These are phyloP conservation scores for Trichosanthes truncata DNA, from an alignment of 306 rosid genomes.

Conservation along the genomic window DNA sequence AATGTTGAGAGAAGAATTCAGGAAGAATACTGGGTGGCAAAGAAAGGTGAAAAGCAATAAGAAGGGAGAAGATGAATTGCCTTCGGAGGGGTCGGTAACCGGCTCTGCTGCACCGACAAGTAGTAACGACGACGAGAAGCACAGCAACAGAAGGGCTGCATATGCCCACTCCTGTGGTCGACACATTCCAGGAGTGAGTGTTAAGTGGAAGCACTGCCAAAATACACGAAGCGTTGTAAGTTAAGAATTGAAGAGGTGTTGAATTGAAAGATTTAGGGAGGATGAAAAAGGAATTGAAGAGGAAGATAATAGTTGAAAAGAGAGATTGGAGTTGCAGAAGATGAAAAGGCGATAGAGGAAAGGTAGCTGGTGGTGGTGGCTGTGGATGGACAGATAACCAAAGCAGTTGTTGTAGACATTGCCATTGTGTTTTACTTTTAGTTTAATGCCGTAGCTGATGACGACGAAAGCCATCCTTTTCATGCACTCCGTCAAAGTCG, in stretches of 20 bases:
- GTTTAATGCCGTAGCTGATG: background rate
- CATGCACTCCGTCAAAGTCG: background rate
- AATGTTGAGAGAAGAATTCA: background rate
- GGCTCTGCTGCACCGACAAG: constrained; percentile 24
- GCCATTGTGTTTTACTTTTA: background rate
- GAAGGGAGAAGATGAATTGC: constrained; percentile 21
- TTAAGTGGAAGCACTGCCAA: background rate
- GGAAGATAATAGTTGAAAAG: background rate
- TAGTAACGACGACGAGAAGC: constrained; percentile 39
- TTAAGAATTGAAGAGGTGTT: background rate
- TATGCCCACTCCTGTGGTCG: constrained; percentile 29
- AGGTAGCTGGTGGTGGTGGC: background rate
- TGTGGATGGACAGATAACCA: background rate
- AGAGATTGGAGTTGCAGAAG: background rate
- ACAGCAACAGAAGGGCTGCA: constrained; percentile 26
- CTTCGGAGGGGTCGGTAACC: constrained; percentile 44
- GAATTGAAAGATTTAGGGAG: background rate
- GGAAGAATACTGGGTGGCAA: constrained; percentile 1
- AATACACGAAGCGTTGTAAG: background rate
- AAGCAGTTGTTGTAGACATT: background rate
- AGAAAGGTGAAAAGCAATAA: constrained; percentile 8
- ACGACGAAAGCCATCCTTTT: background rate
- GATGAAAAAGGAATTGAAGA: background rate
- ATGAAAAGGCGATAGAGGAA: background rate
- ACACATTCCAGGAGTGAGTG: constrained; percentile 27